Evolutionary conservation across 495 filamentous ascomycete species (phyloP), one percentile per base, ranked within the genome.

Genomic region (Hypoxylon fragiforme): DNA sequence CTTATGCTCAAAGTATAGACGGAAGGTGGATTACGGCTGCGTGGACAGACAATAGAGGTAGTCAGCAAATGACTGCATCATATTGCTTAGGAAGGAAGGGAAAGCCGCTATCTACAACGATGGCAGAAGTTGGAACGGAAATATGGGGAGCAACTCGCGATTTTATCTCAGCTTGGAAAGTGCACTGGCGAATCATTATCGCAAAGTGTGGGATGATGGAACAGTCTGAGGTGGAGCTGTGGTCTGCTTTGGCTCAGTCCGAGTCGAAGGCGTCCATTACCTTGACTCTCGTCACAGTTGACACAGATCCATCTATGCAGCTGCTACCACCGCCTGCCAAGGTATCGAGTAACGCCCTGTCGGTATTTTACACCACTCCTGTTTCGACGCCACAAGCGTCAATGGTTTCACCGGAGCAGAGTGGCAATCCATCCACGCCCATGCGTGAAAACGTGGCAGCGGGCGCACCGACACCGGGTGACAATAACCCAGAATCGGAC

Each of bases 31-130:
- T 97, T 37, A 86, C 86, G 0, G 91, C 85, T 3, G 88, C 88
- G n/a, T 99, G 95, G 95, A 89, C 88, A 1, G 91, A 97, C 69
- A 91, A 83, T 60, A 80, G 76, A 18, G 95, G 94, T 0, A 81
- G 75, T 32, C 79, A 88, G 49, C 90, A 95, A 66, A 85, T 81
- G 56, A 88, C 77, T 3, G 85, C 88, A 21, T 89, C 89, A 1
- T 95, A 95, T 68, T 88, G 88, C 60, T 74, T 95, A 3, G 84
- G 84, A 15, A 81, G 83, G 59, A 82, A 85, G 55, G 80, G 81
- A 20, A 79, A 77, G 39, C 72, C 73, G 6, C 69, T 80, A 1
- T 69, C 79, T 12, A 79, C 83, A 43, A 53, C 69, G 0, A 74
- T 95, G 22, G 66, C 69, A 6, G 85, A 92, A 16, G 77, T 91